Percentiles rank a stretch among this genome's conserved stretches.
phyloP scores from a whole-genome alignment of 2,329 filamentous ascomycete species.

The Aspergillus neotritici region DNA sequence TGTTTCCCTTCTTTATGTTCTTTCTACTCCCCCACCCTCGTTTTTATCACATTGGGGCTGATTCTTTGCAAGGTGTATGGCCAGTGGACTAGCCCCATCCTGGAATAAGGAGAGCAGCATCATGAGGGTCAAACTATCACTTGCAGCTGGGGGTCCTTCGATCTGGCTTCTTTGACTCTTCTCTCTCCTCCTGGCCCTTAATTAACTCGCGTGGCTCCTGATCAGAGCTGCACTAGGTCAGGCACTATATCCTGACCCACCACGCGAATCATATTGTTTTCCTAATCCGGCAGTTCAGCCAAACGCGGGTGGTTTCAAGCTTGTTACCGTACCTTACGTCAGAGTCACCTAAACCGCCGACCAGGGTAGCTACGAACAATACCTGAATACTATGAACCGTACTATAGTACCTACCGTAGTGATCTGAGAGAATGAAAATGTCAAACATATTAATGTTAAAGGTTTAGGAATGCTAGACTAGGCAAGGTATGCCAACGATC shows the following conservation, averaged over 20 bases:
- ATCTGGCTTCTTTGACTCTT: constrained; percentile 11
- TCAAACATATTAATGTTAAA: too few species aligned
- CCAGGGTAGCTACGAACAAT: too few species aligned
- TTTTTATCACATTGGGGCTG: neutral
- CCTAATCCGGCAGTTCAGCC: constrained; percentile 4
- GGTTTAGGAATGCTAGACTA: too few species aligned
- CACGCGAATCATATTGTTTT: constrained; percentile 10
- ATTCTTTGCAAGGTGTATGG: too few species aligned
- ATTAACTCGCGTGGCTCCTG: constrained; percentile 21
- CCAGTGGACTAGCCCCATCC: too few species aligned
- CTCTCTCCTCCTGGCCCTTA: constrained; percentile 10
- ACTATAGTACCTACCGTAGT: neutral
- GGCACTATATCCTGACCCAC: constrained; percentile 14
- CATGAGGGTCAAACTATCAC: constrained; percentile 14
- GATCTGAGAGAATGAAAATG: neutral
- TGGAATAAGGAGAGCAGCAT: neutral
- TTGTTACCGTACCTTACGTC: too few species aligned
- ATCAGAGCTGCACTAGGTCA: constrained; percentile 17
- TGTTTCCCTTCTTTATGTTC: neutral
- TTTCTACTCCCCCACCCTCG: neutral
- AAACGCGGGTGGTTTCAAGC: too few species aligned
- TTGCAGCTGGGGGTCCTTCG: constrained; percentile 7
- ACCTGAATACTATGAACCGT: too few species aligned
- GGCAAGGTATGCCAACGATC: too few species aligned
- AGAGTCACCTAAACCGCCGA: too few species aligned